Conservation (phyloP, 805 yeast genomes). For the Starmerella ratchasimensis region DNA sequence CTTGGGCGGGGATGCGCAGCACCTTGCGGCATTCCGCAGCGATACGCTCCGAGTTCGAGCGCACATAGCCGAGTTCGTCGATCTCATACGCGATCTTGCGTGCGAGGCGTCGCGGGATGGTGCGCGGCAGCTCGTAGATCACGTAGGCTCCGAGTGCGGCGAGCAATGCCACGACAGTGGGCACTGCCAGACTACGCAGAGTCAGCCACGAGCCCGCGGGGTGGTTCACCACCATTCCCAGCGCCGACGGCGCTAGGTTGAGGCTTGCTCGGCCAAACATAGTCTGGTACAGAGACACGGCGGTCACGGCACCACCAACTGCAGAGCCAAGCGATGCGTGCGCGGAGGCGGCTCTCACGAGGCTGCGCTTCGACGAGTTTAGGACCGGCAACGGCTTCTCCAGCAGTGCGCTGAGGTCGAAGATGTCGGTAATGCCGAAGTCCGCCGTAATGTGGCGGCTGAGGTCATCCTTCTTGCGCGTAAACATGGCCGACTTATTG, state of each 20-base stretch:
- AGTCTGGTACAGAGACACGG: conserved; percentile 16
- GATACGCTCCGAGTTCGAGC: conserved; percentile 60
- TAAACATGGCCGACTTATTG: conserved; percentile 64
- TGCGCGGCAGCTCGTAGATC: conserved; percentile 71
- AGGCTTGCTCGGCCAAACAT: conserved; percentile 12
- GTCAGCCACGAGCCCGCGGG: conserved; percentile 39
- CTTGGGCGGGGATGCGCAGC: conserved; percentile 66
- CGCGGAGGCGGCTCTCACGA: conserved; percentile 12
- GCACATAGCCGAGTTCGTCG: conserved; percentile 59
- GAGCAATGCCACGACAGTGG: conserved; percentile 38
- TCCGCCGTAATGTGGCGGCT: conserved; percentile 45
- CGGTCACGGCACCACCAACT: conserved; percentile 17
- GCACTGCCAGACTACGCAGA: conserved; percentile 36
- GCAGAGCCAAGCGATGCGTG: conserved; percentile 11
- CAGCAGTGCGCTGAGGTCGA: conserved; percentile 49
- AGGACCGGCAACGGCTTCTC: conserved; percentile 21
- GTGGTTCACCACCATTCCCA: conserved; percentile 23
- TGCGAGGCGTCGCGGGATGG: conserved; percentile 73
- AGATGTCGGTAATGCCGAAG: conserved; percentile 56
- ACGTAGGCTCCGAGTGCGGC: conserved; percentile 48
- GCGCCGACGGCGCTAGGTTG: conserved; percentile 19
- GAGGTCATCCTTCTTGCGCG: conserved; percentile 51
- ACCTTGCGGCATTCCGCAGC: conserved; percentile 74
- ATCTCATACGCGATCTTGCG: conserved; percentile 52
- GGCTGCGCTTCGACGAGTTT: conserved; percentile 12